Conservation (phyloP, 2,329 filamentous ascomycete species). For the Aspergillus ochraceoroseus region DNA sequence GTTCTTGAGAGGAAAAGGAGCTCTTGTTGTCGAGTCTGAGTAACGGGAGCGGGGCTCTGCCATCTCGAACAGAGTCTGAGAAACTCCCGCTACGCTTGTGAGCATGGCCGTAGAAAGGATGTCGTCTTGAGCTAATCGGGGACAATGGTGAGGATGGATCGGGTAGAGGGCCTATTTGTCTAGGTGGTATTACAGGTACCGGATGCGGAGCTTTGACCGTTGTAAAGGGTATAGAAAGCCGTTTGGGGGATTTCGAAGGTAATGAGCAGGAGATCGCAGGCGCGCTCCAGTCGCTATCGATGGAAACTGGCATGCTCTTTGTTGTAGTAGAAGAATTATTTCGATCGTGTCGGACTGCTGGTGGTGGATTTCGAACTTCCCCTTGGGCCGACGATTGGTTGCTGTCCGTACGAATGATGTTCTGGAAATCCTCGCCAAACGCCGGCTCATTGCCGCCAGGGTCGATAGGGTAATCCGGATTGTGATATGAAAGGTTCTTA, state of each 20-base stretch:
- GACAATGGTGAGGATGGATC: conserved; percentile 27
- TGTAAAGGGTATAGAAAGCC: conserved; percentile 31
- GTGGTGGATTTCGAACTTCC: conserved; percentile 14
- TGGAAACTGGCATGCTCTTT: conserved; percentile 36
- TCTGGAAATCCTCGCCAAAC: conserved; percentile 21
- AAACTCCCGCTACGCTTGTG: conserved; percentile 87
- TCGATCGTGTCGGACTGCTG: conserved; percentile 29
- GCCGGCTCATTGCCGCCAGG: conserved; percentile 65
- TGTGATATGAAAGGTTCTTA: conserved; percentile 55
- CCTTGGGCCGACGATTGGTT: conserved; percentile 3
- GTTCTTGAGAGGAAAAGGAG: conserved; percentile 51
- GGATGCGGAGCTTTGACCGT: conserved; percentile 40
- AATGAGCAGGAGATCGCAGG: conserved; percentile 58
- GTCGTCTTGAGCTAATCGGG: conserved; percentile 34
- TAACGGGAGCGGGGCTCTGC: conserved; percentile 51
- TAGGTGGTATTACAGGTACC: conserved; percentile 36
- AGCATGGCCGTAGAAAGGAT: conserved; percentile 49
- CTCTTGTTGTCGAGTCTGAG: conserved; percentile 42
- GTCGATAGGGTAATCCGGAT: conserved; percentile 61
- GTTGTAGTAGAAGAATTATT: conserved; percentile 36
- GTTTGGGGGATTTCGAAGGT: conserved; percentile 46
- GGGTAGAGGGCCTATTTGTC: conserved; percentile 28
- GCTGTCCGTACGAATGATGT: conserved; percentile 17
- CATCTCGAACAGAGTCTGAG: conserved; percentile 73
- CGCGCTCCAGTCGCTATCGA: conserved; percentile 49